A percentile compares a stretch with the other conserved stretches of the same genome.
phyloP scores from a whole-genome alignment of 768 basidiomycete genomes.

The Tylopilus plumbeoviolaceoides region DNA sequence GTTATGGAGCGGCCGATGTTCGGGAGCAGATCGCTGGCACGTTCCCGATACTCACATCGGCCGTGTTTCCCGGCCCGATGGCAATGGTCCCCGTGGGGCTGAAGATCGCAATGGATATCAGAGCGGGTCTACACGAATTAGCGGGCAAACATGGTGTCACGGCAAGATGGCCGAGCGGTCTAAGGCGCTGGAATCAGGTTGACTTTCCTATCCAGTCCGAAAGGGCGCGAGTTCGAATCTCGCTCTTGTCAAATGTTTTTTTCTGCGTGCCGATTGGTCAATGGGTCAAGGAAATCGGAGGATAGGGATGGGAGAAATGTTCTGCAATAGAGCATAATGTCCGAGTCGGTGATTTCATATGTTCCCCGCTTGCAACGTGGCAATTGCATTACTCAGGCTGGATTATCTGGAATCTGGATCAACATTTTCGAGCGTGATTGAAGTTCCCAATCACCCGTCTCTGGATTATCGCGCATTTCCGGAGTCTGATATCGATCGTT shows the following conservation, averaged over 20 bases:
- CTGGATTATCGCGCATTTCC: too few species aligned
- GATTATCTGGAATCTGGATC: neutral
- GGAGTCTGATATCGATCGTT: too few species aligned
- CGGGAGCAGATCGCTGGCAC: neutral
- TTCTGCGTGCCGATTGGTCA: slow-evolving; percentile 2
- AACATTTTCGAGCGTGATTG: neutral
- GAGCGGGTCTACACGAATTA: neutral
- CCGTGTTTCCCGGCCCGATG: too few species aligned
- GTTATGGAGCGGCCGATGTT: neutral
- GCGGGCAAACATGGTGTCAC: neutral
- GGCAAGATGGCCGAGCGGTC: slow-evolving; percentile 55
- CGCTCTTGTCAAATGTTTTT: slow-evolving; percentile 30
- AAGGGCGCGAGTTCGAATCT: slow-evolving; percentile 38
- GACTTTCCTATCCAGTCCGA: slow-evolving; percentile 19
- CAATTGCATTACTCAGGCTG: too few species aligned
- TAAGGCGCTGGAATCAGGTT: slow-evolving; percentile 55
- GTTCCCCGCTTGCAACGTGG: neutral
- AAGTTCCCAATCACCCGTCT: neutral
- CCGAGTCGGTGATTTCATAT: too few species aligned
- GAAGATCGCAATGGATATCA: neutral
- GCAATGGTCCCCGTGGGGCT: too few species aligned
- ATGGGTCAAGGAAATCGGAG: too few species aligned
- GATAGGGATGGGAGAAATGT: too few species aligned
- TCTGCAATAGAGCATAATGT: too few species aligned
- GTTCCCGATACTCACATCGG: too few species aligned